Conservation (phyloP, 208 protist genomes). For the Leishmania mexicana region DNA sequence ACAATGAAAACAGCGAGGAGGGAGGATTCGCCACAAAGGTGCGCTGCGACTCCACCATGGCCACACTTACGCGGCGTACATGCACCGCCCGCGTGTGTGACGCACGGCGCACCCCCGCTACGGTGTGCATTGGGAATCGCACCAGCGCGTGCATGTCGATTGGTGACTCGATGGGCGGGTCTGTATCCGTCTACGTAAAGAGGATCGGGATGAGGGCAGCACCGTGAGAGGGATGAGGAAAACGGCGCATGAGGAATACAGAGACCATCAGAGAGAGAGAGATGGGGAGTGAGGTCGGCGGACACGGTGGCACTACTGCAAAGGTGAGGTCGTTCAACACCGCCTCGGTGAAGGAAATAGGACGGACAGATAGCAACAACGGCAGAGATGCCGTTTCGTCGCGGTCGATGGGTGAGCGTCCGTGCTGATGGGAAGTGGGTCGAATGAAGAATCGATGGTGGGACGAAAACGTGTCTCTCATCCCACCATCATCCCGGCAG, state of each 20-base stretch:
- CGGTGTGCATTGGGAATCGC: not conserved
- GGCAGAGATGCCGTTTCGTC: not conserved
- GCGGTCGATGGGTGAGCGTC: not conserved
- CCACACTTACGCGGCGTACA: not conserved
- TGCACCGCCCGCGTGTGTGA: not conserved
- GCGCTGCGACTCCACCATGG: not conserved
- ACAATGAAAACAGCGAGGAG: not conserved
- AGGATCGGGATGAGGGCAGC: not conserved
- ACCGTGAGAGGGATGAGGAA: not conserved
- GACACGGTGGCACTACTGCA: not conserved
- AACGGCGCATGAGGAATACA: not conserved
- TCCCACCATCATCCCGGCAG: not conserved
- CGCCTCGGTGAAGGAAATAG: not conserved
- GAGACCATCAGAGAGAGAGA: not conserved
- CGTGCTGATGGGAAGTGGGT: not conserved
- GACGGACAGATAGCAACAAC: too few species aligned
- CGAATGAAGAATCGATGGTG: not conserved
- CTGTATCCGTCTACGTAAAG: not conserved
- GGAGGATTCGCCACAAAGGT: not conserved
- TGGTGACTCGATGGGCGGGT: not conserved
- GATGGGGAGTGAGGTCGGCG: not conserved
- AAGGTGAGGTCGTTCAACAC: not conserved
- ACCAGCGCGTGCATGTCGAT: not conserved
- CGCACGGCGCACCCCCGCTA: not conserved
- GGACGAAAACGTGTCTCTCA: not conserved